Conservation (phyloP, 2,329 filamentous ascomycete genomes). For the Apiospora sp. region DNA sequence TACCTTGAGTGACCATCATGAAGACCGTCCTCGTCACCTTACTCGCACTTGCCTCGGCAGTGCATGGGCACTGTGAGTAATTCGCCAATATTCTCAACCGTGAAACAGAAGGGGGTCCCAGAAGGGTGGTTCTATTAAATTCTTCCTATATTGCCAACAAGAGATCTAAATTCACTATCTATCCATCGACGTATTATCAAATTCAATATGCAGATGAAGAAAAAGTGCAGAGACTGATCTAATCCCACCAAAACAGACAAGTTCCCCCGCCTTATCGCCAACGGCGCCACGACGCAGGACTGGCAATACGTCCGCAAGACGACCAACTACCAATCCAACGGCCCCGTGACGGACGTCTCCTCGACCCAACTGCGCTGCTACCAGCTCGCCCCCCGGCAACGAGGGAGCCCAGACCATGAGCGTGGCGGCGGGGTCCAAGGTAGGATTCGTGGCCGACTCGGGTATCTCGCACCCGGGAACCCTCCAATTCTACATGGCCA, state of each 20-base stretch:
- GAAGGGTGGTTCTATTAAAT: no score
- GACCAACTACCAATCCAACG: conserved; percentile 46
- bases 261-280: conserved; percentile 20
- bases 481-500: conserved; percentile 50
- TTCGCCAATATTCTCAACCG: background rate
- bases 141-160: no score
- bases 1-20: background rate
- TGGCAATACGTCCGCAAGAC: conserved; percentile 38
- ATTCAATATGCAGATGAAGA: background rate
- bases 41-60: background rate
- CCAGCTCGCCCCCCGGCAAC: conserved; percentile 35
- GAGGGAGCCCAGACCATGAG: conserved; percentile 50
- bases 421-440: conserved; percentile 52
- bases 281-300: conserved; percentile 15
- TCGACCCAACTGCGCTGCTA: conserved; percentile 44
- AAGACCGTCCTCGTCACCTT: background rate
- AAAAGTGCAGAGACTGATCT: background rate
- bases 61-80: conserved; percentile 10
- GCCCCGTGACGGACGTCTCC: conserved; percentile 42
- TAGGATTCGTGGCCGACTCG: conserved; percentile 54
- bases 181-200: no score
- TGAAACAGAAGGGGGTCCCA: background rate
- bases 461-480: conserved; percentile 52
- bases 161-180: no score
- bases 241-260: conserved; percentile 11